Percentiles rank a stretch among this genome's conserved stretches.
Conservation (phyloP, 129 eudicot genomes). For the Tagetes patula region DNA sequence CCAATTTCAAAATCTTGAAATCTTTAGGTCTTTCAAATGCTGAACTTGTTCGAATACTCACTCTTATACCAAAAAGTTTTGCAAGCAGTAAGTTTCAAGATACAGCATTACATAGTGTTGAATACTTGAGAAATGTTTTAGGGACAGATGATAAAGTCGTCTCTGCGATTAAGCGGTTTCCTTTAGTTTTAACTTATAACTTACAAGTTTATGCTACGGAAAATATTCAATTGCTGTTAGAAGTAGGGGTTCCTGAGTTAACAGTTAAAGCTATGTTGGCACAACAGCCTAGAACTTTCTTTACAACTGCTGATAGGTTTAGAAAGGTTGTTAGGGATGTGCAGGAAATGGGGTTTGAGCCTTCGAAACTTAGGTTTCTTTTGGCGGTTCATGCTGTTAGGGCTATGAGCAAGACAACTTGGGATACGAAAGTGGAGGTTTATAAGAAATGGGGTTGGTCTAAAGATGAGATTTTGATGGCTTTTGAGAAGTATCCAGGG, state of each 20-base stretch:
- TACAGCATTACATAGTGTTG: constrained; percentile 32
- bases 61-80: constrained; percentile 21
- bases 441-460: constrained; percentile 53
- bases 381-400: constrained; percentile 35
- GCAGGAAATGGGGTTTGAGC: constrained; percentile 42
- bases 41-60: constrained; percentile 25
- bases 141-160: constrained; percentile 32
- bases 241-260: constrained; percentile 40
- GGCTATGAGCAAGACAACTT: constrained; percentile 40
- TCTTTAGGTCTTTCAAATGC: constrained; percentile 37
- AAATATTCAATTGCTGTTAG: constrained; percentile 37
- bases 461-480: constrained; percentile 33
- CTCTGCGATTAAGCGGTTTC: constrained; percentile 27
- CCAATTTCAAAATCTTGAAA: constrained; percentile 37
- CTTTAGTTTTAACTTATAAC: constrained; percentile 21
- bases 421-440: constrained; percentile 46
- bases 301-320: constrained; percentile 30
- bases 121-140: constrained; percentile 35
- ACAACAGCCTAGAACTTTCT: constrained; percentile 28
- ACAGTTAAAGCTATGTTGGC: constrained; percentile 23
- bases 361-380: constrained; percentile 34
- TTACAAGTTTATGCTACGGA: constrained; percentile 32
- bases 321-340: constrained; percentile 31
- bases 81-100: constrained; percentile 25
- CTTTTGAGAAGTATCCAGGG: constrained; percentile 41